Evolutionary conservation across 108 stramenopile species (phyloP).

Genomic region (Cyclotella sp.): DNA sequence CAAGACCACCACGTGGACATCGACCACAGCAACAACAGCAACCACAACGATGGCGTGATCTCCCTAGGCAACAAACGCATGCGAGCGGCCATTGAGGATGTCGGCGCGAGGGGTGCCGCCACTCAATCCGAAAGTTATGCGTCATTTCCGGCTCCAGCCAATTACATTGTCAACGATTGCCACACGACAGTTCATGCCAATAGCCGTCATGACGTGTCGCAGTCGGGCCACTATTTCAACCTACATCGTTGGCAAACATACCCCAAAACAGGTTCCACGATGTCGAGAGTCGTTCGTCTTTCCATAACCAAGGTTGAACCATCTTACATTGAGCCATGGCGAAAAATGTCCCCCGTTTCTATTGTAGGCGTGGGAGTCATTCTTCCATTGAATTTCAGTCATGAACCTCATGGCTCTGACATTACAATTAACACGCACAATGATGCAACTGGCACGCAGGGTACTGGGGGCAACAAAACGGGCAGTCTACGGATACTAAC

Average conservation of each 20-base stretch:
- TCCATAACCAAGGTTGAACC: constrained; percentile 24
- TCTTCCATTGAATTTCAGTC: too few relatives aligned
- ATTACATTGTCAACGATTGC: background rate
- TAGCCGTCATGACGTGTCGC: too few relatives aligned
- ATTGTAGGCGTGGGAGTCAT: constrained; percentile 17
- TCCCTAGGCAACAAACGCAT: constrained; percentile 1
- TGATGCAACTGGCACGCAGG: too few relatives aligned
- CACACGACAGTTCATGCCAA: background rate
- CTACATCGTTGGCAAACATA: too few relatives aligned
- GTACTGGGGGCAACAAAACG: too few relatives aligned
- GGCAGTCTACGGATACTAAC: constrained; percentile 43
- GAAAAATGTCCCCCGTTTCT: constrained; percentile 20
- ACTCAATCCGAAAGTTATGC: too few relatives aligned
- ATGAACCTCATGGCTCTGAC: too few relatives aligned
- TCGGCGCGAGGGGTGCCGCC: too few relatives aligned
- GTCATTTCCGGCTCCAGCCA: too few relatives aligned
- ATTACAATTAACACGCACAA: too few relatives aligned
- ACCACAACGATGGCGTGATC: background rate
- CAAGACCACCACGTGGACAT: background rate
- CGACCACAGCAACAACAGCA: background rate
- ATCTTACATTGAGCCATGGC: constrained; percentile 34
- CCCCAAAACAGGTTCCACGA: background rate
- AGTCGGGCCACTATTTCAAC: too few relatives aligned
- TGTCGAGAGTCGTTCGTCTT: constrained; percentile 13
- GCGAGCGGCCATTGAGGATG: background rate